Evolutionary conservation across 2,329 filamentous ascomycete species (phyloP).

Genomic region (Sclerotinia minor): DNA sequence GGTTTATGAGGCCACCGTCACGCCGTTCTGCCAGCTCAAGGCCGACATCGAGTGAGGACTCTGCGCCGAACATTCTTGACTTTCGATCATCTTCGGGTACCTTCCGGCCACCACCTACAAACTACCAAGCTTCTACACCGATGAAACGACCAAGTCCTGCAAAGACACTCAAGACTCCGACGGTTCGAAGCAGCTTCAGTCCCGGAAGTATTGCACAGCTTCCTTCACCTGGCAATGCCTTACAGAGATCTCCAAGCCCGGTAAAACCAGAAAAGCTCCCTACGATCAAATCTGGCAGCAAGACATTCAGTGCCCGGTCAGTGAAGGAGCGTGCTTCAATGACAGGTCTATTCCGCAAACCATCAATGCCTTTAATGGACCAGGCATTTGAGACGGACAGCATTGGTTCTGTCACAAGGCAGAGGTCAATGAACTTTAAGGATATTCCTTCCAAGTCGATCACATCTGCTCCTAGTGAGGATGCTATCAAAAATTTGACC

Average conservation of each 20-base stretch:
- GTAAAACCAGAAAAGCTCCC: slow-evolving; percentile 35
- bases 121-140: slow-evolving; percentile 49
- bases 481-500: slow-evolving; percentile 41
- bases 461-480: slow-evolving; percentile 34
- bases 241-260: slow-evolving; percentile 43
- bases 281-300: slow-evolving; percentile 46
- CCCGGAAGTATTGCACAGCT: slow-evolving; percentile 38
- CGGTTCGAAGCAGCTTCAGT: slow-evolving; percentile 32
- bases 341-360: slow-evolving; percentile 56
- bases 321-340: slow-evolving; percentile 55
- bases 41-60: slow-evolving; percentile 56
- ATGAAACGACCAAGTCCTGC: slow-evolving; percentile 42
- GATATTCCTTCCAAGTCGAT: slow-evolving; percentile 34
- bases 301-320: slow-evolving; percentile 49
- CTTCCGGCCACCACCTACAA: slow-evolving; percentile 47
- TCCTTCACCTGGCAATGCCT: slow-evolving; percentile 42
- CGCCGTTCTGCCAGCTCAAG: slow-evolving; percentile 53
- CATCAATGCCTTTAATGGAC: slow-evolving; percentile 49
- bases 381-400: slow-evolving; percentile 34
- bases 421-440: slow-evolving; percentile 35
- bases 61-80: slow-evolving; percentile 43
- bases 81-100: slow-evolving; percentile 49
- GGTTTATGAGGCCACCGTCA: slow-evolving; percentile 50
- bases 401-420: slow-evolving; percentile 35
- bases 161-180: slow-evolving; percentile 44